These are phyloP conservation scores for Solanum sitiens DNA, from an alignment of 257 asterid species.

Conservation along the genomic window DNA sequence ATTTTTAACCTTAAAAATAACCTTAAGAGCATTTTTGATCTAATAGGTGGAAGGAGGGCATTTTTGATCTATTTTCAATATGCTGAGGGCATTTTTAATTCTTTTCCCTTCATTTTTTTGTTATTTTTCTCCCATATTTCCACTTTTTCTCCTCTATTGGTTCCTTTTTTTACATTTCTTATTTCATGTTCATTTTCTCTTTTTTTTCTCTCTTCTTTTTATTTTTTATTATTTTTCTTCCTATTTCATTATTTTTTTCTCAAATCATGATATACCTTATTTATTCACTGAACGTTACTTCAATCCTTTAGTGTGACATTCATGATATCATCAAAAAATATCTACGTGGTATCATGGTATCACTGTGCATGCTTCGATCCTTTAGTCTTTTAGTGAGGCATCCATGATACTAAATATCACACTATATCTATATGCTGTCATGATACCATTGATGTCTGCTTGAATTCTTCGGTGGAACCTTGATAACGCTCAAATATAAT, in stretches of 20 bases:
- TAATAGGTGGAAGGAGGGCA: no score
- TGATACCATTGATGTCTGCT: not conserved
- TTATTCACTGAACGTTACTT: not conserved
- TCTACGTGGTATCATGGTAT: not conserved
- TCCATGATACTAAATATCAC: not conserved
- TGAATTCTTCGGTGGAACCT: not conserved
- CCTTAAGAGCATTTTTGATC: no score
- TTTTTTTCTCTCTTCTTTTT: no score
- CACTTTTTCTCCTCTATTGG: not conserved
- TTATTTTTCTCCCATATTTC: not conserved
- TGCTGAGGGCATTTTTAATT: no score
- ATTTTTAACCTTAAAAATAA: no score
- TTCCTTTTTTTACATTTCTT: not conserved
- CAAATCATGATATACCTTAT: not conserved
- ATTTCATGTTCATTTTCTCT: not conserved
- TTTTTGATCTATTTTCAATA: no score
- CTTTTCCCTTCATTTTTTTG: no score
- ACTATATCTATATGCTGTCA: not conserved
- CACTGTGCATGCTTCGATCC: not conserved
- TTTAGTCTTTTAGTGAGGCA: not conserved
- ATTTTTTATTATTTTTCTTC: no score
- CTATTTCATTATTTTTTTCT: not conserved
- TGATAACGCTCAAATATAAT: not conserved
- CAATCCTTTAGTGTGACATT: not conserved
- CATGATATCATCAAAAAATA: not conserved